Percentiles rank a stretch among this genome's conserved stretches.
Conservation (phyloP, 2,329 filamentous ascomycete species). For the Ophiostoma quercus region DNA sequence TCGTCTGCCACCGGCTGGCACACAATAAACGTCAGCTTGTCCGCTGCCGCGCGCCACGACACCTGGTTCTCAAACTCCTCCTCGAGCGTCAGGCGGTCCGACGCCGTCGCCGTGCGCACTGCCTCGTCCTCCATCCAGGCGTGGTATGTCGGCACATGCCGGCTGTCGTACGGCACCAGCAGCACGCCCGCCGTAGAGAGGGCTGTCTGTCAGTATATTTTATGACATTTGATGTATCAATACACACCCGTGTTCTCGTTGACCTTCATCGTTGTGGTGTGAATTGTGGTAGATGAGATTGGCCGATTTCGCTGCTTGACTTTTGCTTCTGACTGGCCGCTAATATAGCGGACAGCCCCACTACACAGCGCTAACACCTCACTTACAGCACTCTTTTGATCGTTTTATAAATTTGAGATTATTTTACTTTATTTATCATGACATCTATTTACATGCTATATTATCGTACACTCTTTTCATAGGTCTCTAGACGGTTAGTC, state of each 20-base stretch:
- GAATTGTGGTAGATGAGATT: not conserved
- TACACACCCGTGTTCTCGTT: constrained; percentile 36
- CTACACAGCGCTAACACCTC: not conserved
- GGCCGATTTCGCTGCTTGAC: not conserved
- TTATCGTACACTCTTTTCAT: not conserved
- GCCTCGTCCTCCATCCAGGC: constrained; percentile 80
- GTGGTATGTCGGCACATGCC: constrained; percentile 80
- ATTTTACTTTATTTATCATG: not conserved
- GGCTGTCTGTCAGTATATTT: constrained; percentile 44
- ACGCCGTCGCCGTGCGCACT: constrained; percentile 81
- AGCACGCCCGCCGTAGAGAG: constrained; percentile 61
- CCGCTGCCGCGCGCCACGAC: constrained; percentile 74
- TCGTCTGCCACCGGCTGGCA: constrained; percentile 48
- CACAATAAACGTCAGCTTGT: constrained; percentile 90
- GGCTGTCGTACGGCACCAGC: constrained; percentile 76
- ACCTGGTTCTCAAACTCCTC: constrained; percentile 87
- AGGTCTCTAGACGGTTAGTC: constrained; percentile 29
- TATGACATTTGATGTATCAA: not conserved
- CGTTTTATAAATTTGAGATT: not conserved
- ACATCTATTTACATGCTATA: not conserved
- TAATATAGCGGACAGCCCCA: not conserved
- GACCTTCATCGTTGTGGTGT: constrained; percentile 23
- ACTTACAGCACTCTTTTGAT: not conserved
- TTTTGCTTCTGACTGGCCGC: not conserved
- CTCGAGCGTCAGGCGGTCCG: constrained; percentile 70